Conservation (phyloP, 495 filamentous ascomycete genomes). For the Podospora conica region DNA sequence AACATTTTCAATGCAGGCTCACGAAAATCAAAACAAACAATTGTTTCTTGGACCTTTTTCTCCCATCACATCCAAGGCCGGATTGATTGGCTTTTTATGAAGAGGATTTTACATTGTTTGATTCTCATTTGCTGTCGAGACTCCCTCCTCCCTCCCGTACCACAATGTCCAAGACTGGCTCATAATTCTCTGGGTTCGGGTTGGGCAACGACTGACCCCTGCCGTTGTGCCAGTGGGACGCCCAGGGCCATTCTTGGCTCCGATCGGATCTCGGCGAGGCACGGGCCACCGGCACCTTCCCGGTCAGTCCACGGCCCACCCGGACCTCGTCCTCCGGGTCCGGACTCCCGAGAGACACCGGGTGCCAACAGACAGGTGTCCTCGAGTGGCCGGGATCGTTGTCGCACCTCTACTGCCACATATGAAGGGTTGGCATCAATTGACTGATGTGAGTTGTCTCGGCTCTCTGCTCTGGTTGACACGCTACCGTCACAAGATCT, state of each 20-base stretch:
- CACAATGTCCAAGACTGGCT: not conserved
- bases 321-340: not conserved
- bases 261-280: not conserved
- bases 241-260: not conserved
- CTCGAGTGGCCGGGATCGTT: not conserved
- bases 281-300: not conserved
- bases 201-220: not conserved
- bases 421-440: too few species aligned
- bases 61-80: not conserved
- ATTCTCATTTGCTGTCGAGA: not conserved
- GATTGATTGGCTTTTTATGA: not conserved
- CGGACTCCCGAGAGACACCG: not conserved
- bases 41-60: too few species aligned
- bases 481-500: too few species aligned
- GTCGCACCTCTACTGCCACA: not conserved
- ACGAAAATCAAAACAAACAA: not conserved
- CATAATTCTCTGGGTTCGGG: not conserved
- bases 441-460: too few species aligned
- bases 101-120: not conserved
- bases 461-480: too few species aligned
- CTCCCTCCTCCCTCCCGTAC: not conserved
- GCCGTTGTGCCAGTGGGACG: not conserved
- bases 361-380: not conserved
- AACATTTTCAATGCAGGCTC: not conserved
- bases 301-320: not conserved